These are phyloP conservation scores for Exidia glandulosa DNA, from an alignment of 768 basidiomycete species.

Conservation along the genomic window DNA sequence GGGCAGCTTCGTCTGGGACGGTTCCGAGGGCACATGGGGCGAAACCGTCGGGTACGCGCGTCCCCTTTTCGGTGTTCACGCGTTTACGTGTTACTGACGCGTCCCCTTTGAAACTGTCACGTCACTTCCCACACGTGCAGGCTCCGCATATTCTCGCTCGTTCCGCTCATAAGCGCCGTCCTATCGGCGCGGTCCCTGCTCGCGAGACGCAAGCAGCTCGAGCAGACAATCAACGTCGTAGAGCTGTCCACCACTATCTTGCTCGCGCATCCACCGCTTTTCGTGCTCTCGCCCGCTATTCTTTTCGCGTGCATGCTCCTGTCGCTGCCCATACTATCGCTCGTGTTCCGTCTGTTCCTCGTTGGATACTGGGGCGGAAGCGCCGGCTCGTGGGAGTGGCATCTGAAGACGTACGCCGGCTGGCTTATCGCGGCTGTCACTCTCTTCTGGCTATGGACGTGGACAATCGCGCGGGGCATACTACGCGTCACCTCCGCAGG, in stretches of 20 bases:
- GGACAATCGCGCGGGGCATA: slow-evolving; percentile 69
- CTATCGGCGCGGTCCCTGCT: slow-evolving; percentile 48
- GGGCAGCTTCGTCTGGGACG: slow-evolving; percentile 60
- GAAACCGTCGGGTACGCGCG: slow-evolving; percentile 62
- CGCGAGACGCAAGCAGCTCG: slow-evolving; percentile 53
- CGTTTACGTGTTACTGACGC: not conserved
- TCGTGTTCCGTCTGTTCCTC: slow-evolving; percentile 67
- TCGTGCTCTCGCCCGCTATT: slow-evolving; percentile 62
- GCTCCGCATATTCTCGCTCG: slow-evolving; percentile 65
- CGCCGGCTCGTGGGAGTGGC: slow-evolving; percentile 40
- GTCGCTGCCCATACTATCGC: slow-evolving; percentile 69
- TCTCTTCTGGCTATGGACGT: slow-evolving; percentile 58
- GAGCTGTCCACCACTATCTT: slow-evolving; percentile 60
- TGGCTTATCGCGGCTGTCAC: slow-evolving; percentile 52
- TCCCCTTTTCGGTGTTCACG: no score
- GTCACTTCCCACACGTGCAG: slow-evolving; percentile 26
- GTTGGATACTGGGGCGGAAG: slow-evolving; percentile 45
- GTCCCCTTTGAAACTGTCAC: not conserved
- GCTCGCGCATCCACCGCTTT: slow-evolving; percentile 59
- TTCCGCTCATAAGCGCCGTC: slow-evolving; percentile 60
- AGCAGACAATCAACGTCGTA: slow-evolving; percentile 37
- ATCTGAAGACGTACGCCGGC: slow-evolving; percentile 55
- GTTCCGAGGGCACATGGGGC: slow-evolving; percentile 59
- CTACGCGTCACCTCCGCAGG: slow-evolving; percentile 67
- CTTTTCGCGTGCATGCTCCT: slow-evolving; percentile 55